Base-by-base conservation (phyloP, 1,284 basidiomycete species). In the Fomitiporia mediterranea region DNA sequence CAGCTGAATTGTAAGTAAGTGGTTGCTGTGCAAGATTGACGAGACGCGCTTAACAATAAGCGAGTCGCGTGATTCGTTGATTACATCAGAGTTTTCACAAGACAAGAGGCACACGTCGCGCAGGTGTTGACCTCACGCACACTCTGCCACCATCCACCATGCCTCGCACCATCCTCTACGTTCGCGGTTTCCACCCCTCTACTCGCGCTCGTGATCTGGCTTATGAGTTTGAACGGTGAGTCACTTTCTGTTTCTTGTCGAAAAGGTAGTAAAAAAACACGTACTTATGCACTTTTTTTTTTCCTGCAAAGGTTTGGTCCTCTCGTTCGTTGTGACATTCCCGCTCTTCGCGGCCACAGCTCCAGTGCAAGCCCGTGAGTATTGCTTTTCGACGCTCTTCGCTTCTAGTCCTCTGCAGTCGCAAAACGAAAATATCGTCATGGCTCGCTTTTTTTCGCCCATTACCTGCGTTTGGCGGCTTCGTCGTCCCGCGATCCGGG, bases 271-370 rank as follows among this genome's bases (percentile, higher is more conserved):
- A 32, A 35, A 43, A 40, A 52, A 46, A 59, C 53, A 51, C 8
- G 47, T 6, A 39, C 9, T 34, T 44, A 48, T 47, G 30, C 54
- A 13, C 47, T 40, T 39, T 17, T 57, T 6, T 43, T 30, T 6
- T 53, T 30, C 56, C 42, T 46, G n/a, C 0, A 25, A 64, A 90
- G 88, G 58, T 90, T 75, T 62, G 88, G 89, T 21, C 84, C 84
- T 55, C 78, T 91, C 42, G 78, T 91, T 58, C 86, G 91, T 61
- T 94, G 91, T 72, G 91, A 94, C 68, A 91, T 94, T 23, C 91
- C 91, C 13, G 91, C 91, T 2, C 88, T 89, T 2, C 82, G 89
- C 62, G 86, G 87, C 69, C 82, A 84, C 0, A 76, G 83, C 59
- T 80, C 84, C 13, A 78, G 75, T 59, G 78, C 84, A 28, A 88